Conservation (phyloP, 2,329 filamentous ascomycete genomes). For the Leptosphaerulina australis region DNA sequence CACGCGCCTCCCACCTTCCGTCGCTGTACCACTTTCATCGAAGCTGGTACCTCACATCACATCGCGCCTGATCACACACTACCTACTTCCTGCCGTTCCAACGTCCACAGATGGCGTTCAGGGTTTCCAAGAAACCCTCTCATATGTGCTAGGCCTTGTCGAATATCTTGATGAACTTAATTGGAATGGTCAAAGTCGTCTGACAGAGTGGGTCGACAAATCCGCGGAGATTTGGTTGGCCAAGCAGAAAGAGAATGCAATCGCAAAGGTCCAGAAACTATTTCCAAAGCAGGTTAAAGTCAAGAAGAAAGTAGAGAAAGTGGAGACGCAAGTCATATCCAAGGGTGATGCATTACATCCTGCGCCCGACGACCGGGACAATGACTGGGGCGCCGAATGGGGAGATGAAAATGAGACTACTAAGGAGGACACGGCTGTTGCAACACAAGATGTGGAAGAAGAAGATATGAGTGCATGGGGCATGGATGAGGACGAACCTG, state of each 20-base stretch:
- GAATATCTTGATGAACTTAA: conserved; percentile 64
- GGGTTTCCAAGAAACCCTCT: conserved; percentile 73
- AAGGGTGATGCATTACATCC: conserved; percentile 70
- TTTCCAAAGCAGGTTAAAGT: conserved; percentile 70
- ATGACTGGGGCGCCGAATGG: conserved; percentile 83
- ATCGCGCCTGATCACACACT: conserved; percentile 70
- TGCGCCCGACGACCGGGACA: conserved; percentile 53
- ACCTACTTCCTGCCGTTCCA: conserved; percentile 79
- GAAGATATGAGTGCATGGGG: conserved; percentile 59
- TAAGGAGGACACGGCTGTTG: conserved; percentile 7
- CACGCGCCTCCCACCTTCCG: conserved; percentile 55
- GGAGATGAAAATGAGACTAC: conserved; percentile 61
- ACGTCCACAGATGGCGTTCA: conserved; percentile 72
- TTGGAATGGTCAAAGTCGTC: conserved; percentile 66
- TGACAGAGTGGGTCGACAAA: conserved; percentile 80
- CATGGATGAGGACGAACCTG: conserved; percentile 47
- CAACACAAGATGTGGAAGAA: conserved; percentile 46
- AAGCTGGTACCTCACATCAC: conserved; percentile 74
- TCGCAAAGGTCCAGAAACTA: conserved; percentile 74
- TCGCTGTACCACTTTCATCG: conserved; percentile 64
- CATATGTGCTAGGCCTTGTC: conserved; percentile 68
- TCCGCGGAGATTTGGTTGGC: conserved; percentile 84
- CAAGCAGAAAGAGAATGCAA: conserved; percentile 78
- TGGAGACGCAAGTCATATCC: conserved; percentile 82
- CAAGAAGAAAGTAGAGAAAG: conserved; percentile 75